Evolutionary conservation across 306 rosid species (phyloP), one percentile per base, ranked within the genome.

Genomic region (Trifolium repens): DNA sequence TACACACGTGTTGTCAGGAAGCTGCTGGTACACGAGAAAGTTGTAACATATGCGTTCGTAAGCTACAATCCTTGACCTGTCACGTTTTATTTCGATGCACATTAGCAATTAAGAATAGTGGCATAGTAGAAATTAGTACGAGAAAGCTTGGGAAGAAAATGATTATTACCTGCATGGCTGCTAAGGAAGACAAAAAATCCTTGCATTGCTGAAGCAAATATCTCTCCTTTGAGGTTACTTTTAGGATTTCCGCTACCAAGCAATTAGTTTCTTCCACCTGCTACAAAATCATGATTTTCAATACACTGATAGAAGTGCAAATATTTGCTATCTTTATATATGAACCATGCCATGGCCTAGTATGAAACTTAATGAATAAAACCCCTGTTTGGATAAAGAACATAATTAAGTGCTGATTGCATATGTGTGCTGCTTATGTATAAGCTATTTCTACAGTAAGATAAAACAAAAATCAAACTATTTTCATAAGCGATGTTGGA

Each of bases 41-140:
- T 84, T 91, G 97, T 84, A 89, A 80, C 76, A 63, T 67, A 81
- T 91, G 97, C 2, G 97, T 88, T 91, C 96, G 79, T 81, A 91
- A 79, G 89, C 96, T 91, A 88, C 96, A 91, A 71, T 91, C 96
- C 87, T 87, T 88, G 73, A 91, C 91, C 97, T 91, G 87, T 66
- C 14, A 58, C 3, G 57, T 39, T 39, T 1, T 39, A 7, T 39
- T 39, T 8, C 42, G 42, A 39, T 9, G 8, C 10, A 75, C 7
- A 46, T 60, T 71, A 11, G 27, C 17, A 37, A 52, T 75, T 77
- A 15, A 78, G 80, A 74, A 78, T 44, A 60, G 11, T 40, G 75
- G 52, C 65, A 46, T 8, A 72, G 52, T 24, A 0, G 39, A 76
- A 76, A 39, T 67, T 64, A n/a, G 69, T 15, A 49, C 5, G 52